These are phyloP conservation scores for Blastomyces percursus DNA, from an alignment of 2,329 filamentous ascomycete genomes.

Conservation along the genomic window DNA sequence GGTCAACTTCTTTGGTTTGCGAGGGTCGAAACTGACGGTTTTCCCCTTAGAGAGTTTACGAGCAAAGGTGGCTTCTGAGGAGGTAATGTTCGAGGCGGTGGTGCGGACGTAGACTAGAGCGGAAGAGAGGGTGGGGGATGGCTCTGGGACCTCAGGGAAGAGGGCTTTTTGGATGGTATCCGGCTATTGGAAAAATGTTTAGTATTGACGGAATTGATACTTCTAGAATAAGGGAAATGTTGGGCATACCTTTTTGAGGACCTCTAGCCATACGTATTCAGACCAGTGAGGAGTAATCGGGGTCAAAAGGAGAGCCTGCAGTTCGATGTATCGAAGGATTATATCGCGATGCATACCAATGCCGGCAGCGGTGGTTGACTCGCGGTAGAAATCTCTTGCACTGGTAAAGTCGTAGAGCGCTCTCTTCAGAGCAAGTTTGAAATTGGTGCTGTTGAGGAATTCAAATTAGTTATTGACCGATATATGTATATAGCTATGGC, in stretches of 20 bases:
- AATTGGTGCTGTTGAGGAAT: conserved; percentile 48
- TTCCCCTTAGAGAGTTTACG: conserved; percentile 95
- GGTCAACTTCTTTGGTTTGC: conserved; percentile 81
- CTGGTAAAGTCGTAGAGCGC: conserved; percentile 84
- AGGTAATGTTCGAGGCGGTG: conserved; percentile 68
- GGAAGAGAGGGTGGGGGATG: conserved; percentile 58
- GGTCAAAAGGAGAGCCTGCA: conserved; percentile 71
- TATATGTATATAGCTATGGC: not conserved
- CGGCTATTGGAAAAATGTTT: conserved; percentile 32
- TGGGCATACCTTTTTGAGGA: conserved; percentile 54
- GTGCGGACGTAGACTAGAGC: conserved; percentile 70
- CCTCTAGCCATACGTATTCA: conserved; percentile 88
- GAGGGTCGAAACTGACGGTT: conserved; percentile 70
- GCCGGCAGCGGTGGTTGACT: conserved; percentile 62
- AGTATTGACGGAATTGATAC: not conserved
- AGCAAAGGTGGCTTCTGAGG: conserved; percentile 60
- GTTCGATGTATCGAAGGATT: conserved; percentile 67
- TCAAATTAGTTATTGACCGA: conserved; percentile 5
- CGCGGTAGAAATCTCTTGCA: conserved; percentile 82
- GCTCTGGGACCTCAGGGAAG: conserved; percentile 59
- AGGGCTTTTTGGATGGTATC: conserved; percentile 66
- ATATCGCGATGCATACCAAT: conserved; percentile 80
- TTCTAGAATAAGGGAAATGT: conserved; percentile 3
- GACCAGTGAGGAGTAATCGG: conserved; percentile 88
- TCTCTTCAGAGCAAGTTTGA: conserved; percentile 76